These are phyloP conservation scores for Pelargonium fulgidum DNA, from an alignment of 441 rosid genomes.

Conservation along the genomic window DNA sequence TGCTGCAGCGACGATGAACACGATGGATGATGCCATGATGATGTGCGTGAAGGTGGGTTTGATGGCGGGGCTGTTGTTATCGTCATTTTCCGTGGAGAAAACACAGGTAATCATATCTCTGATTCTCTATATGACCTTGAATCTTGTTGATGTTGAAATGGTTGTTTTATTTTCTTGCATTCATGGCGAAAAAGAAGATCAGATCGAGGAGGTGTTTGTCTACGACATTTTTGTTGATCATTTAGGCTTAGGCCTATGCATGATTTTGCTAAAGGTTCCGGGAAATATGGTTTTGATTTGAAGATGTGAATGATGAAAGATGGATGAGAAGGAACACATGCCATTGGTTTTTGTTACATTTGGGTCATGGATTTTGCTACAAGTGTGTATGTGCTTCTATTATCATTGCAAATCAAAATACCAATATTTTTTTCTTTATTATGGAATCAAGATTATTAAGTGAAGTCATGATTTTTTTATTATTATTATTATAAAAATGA, in stretches of 20 bases:
- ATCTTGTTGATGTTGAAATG: background rate
- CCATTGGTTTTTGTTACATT: background rate
- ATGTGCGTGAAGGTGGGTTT: slow-evolving; percentile 55
- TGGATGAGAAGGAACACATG: too few species aligned
- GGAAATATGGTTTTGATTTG: background rate
- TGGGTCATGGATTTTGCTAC: background rate
- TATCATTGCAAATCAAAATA: background rate
- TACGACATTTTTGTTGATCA: too few species aligned
- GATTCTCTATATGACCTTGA: background rate
- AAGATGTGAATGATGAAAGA: background rate
- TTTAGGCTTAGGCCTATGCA: background rate
- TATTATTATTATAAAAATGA: too few species aligned
- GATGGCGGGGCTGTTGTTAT: slow-evolving; percentile 15
- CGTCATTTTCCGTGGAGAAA: slow-evolving; percentile 13
- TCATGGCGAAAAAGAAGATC: too few species aligned
- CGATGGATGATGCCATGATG: slow-evolving; percentile 56
- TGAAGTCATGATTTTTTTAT: too few species aligned
- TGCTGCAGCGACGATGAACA: slow-evolving; percentile 56
- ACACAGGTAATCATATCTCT: background rate
- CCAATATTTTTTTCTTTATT: too few species aligned
- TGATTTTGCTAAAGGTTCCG: background rate
- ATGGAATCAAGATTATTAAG: too few species aligned
- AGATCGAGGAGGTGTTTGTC: too few species aligned
- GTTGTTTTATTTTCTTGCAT: background rate
- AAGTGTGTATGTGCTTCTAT: background rate